These are phyloP conservation scores for Aphanomyces invadans DNA, from an alignment of 352 stramenopile species.

Conservation along the genomic window DNA sequence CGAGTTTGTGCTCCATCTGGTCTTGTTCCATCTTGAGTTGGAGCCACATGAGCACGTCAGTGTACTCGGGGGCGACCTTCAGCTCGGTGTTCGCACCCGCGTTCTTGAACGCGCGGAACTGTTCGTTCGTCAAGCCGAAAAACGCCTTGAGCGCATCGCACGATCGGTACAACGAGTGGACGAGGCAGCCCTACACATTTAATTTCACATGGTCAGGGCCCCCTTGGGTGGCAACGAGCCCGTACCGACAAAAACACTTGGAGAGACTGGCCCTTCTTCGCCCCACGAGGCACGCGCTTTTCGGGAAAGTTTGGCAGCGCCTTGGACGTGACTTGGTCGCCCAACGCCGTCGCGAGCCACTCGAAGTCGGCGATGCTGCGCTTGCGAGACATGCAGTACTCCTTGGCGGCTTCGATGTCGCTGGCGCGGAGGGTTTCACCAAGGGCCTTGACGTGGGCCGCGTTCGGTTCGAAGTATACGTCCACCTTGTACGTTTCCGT, in stretches of 20 bases:
- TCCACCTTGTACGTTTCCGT: slow-evolving; percentile 64
- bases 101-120: slow-evolving; percentile 67
- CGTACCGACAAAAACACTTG: slow-evolving; percentile 49
- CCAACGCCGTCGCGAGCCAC: slow-evolving; percentile 68
- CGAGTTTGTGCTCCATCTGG: slow-evolving; percentile 73
- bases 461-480: slow-evolving; percentile 73
- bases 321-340: slow-evolving; percentile 72
- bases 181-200: slow-evolving; percentile 55
- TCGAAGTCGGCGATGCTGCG: slow-evolving; percentile 75
- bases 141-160: slow-evolving; percentile 79
- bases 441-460: slow-evolving; percentile 43
- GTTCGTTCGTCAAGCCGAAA: slow-evolving; percentile 56
- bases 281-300: slow-evolving; percentile 40
- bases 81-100: slow-evolving; percentile 52
- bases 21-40: slow-evolving; percentile 80
- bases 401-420: slow-evolving; percentile 47
- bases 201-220: background rate
- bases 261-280: slow-evolving; percentile 41
- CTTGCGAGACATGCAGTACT: slow-evolving; percentile 65
- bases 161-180: slow-evolving; percentile 72
- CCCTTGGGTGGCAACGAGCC: background rate
- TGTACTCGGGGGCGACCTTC: slow-evolving; percentile 77
- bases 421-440: slow-evolving; percentile 44
- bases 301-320: slow-evolving; percentile 73
- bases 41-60: slow-evolving; percentile 58